Evolutionary conservation across 192 early-diverging fungal genomes (phyloP).

Genomic region (Gryganskiella cystojenkinii): DNA sequence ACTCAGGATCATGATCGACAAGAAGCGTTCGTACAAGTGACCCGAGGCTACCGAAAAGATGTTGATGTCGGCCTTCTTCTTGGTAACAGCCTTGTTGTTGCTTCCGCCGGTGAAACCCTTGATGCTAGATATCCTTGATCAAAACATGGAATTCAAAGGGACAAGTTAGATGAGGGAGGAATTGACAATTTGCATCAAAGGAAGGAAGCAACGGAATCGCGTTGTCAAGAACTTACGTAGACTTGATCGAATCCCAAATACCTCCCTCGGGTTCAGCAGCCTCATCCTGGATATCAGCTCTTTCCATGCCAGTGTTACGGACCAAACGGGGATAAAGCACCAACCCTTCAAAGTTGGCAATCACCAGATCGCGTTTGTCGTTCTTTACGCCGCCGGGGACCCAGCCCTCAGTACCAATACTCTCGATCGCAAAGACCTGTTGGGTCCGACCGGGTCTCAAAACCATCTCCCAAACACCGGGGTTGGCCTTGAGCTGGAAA

Average conservation of each 20-base stretch:
- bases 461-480: conserved; percentile 87
- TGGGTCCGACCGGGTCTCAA: conserved; percentile 85
- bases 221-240: conserved; percentile 55
- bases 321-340: conserved; percentile 85
- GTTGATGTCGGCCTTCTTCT: conserved; percentile 77
- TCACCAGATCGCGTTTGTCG: conserved; percentile 63
- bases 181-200: not conserved
- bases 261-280: conserved; percentile 45
- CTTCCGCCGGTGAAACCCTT: conserved; percentile 32
- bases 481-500: conserved; percentile 93
- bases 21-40: conserved; percentile 96
- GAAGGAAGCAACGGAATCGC: too few species aligned
- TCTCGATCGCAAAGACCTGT: conserved; percentile 81
- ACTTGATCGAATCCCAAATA: conserved; percentile 70
- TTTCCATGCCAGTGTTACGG: conserved; percentile 85
- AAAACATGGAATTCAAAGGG: not conserved
- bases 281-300: conserved; percentile 31
- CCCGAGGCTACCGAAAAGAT: conserved; percentile 99
- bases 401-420: conserved; percentile 65
- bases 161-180: not conserved
- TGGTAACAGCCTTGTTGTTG: conserved; percentile 10
- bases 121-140: conserved; percentile 17
- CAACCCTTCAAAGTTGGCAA: conserved; percentile 85
- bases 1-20: conserved; percentile 96
- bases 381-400: conserved; percentile 56